phyloP scores from a whole-genome alignment of 768 basidiomycete genomes.

The Tricholoma bakamatsutake region DNA sequence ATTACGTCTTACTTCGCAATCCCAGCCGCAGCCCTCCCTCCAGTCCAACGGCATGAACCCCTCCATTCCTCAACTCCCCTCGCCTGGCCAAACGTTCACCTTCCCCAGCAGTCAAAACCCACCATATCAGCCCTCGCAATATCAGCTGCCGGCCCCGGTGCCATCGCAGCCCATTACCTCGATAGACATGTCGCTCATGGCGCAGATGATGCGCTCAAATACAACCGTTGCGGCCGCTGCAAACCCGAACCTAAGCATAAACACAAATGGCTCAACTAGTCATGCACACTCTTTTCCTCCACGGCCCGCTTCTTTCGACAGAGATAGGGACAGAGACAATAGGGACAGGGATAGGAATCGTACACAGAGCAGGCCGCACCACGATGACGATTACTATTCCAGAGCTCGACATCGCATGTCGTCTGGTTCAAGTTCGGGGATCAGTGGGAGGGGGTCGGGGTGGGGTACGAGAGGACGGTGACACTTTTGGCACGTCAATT shows the following conservation, averaged over 20 bases:
- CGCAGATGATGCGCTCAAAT: background rate
- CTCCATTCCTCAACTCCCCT: constrained; percentile 19
- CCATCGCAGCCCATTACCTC: background rate
- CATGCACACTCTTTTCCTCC: background rate
- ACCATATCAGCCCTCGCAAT: background rate
- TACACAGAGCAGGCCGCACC: background rate
- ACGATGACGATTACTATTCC: background rate
- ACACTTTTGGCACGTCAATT: background rate
- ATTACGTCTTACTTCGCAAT: background rate
- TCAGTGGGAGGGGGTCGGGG: background rate
- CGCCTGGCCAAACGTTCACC: constrained; percentile 17
- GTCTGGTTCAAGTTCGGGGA: background rate
- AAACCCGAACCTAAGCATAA: background rate
- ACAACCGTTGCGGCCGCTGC: too few relatives aligned
- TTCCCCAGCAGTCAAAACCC: constrained; percentile 4
- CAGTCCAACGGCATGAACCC: background rate
- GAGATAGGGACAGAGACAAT: background rate
- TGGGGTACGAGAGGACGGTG: background rate
- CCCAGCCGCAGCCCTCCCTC: background rate
- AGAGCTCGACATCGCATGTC: background rate
- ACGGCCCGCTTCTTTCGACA: background rate
- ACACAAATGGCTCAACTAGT: background rate
- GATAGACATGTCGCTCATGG: background rate
- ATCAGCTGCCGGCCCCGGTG: background rate
- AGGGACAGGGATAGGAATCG: background rate